phyloP scores from a whole-genome alignment of 768 basidiomycete species.

The Suillus cothurnatus region DNA sequence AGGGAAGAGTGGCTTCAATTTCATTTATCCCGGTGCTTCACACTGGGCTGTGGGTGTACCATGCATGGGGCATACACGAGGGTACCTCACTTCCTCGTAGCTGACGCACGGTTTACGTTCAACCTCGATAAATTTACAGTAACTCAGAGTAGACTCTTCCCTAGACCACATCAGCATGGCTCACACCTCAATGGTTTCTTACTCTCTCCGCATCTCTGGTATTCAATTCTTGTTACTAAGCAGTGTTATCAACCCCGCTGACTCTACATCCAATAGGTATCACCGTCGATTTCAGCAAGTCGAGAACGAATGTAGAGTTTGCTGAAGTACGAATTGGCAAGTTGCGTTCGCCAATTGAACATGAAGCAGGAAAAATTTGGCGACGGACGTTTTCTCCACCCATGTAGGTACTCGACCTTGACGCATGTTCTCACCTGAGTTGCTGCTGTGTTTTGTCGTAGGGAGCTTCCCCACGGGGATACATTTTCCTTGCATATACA shows the following conservation, averaged over 20 bases:
- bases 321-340: not conserved
- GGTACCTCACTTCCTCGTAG: too few species aligned
- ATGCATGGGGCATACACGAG: too few species aligned
- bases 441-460: not conserved
- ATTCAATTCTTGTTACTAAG: too few species aligned
- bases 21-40: too few species aligned
- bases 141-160: too few species aligned
- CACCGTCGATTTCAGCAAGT: not conserved
- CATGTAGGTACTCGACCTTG: not conserved
- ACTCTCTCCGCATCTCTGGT: too few species aligned
- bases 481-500: not conserved
- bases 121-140: too few species aligned
- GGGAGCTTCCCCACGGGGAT: not conserved
- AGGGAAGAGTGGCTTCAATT: too few species aligned
- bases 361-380: not conserved
- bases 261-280: not conserved
- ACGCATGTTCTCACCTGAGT: not conserved
- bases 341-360: not conserved
- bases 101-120: too few species aligned
- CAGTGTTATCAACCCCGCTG: not conserved
- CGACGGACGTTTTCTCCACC: not conserved
- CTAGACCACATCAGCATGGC: too few species aligned
- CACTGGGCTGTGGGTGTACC: too few species aligned
- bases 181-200: too few species aligned
- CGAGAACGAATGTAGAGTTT: not conserved